Evolutionary conservation across 2,329 filamentous ascomycete genomes (phyloP).

Genomic region (Alternaria gansuensis): DNA sequence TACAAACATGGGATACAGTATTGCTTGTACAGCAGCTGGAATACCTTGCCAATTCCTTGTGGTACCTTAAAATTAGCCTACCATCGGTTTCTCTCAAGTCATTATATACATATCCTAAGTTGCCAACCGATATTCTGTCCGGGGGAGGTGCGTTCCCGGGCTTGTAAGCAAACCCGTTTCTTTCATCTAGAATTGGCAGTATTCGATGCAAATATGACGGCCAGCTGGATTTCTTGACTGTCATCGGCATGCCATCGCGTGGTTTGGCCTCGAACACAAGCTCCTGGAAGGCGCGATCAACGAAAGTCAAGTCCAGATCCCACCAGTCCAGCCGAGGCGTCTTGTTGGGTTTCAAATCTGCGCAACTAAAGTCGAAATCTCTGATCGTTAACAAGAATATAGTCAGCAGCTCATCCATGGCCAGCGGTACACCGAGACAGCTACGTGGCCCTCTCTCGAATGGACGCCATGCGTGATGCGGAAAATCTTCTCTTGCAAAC

Average conservation of each 20-base stretch:
- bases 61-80: background rate
- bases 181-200: background rate
- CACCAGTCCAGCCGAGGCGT: conserved; percentile 37
- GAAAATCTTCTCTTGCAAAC: conserved; percentile 53
- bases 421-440: conserved; percentile 67
- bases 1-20: background rate
- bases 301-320: conserved; percentile 41
- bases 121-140: background rate
- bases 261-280: conserved; percentile 45
- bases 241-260: conserved; percentile 47
- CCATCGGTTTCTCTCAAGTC: background rate
- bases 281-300: conserved; percentile 46
- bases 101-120: background rate
- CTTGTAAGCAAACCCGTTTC: background rate
- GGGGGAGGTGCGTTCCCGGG: background rate
- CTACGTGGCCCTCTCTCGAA: conserved; percentile 65
- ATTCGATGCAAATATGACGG: conserved; percentile 6
- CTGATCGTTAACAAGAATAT: conserved; percentile 61
- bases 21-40: background rate
- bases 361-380: conserved; percentile 59
- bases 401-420: conserved; percentile 62
- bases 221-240: conserved; percentile 34
- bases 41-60: background rate
- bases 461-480: conserved; percentile 61
- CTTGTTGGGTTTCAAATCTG: conserved; percentile 39